Evolutionary conservation across 2,329 filamentous ascomycete species (phyloP), one percentile per base, ranked within the genome.

Genomic region (Cercospora sp.): DNA sequence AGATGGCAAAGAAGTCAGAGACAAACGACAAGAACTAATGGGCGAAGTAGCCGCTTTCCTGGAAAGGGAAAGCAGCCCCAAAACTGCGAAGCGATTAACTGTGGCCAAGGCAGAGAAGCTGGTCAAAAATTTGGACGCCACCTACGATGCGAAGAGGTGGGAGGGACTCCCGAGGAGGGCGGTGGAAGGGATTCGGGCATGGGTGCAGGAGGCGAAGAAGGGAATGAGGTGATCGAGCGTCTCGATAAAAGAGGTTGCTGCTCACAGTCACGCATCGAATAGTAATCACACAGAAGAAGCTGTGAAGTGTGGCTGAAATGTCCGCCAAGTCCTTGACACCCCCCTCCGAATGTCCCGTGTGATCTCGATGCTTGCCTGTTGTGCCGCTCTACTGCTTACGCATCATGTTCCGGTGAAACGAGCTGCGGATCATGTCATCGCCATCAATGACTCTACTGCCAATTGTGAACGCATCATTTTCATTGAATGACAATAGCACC

Each of bases 71-170:
- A 18, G n/a, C 8, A 62, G 43, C 13, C 63, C 69, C 3, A 30
- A 32, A 9, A 66, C 37, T 6, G 68, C 67, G 7, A 70, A 67
- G 55, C 65, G 70, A 59, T n/a, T 67, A 12, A 53, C 61, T 0
- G 57, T 73, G 12, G 66, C 63, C 1, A 72, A 65, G 51, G 66
- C 64, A 7, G 69, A 69, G 66, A 63, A 61, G 37, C 34, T 73
- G 7, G 28, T 63, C 28, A 67, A 63, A 60, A 62, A 57, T 24
- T 60, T 73, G 12, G 53, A 66, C 16, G 68, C 49, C 53, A 73
- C 71, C 5, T 72, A 72, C 65, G 67, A 70, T 51, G 68, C 61
- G 53, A 32, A 72, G 62, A 67, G 68, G 10, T 73, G 67, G 40
- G 26, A 65, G 49, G 70, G 61, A 5, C 49, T 73, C 28, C 71